These are phyloP conservation scores for Bolboschoenus planiculmis DNA, from an alignment of 176 grass and related monocot species.

Conservation along the genomic window DNA sequence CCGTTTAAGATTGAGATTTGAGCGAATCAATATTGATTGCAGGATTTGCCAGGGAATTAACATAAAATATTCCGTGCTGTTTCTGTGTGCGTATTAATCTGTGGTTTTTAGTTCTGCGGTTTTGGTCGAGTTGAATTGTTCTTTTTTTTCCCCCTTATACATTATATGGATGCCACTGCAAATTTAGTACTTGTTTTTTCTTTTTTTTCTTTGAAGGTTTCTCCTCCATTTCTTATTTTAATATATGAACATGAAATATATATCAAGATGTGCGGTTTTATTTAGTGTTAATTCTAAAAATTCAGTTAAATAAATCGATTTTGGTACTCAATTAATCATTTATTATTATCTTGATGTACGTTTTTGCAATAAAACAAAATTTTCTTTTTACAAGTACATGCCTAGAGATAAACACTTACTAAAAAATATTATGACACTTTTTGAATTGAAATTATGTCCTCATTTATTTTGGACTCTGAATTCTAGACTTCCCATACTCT, in stretches of 20 bases:
- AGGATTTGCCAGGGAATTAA: neutral
- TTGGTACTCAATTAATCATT: neutral
- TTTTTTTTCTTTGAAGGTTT: neutral
- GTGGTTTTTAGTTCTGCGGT: neutral
- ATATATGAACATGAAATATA: neutral
- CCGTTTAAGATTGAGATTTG: too few relatives aligned
- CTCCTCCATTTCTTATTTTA: neutral
- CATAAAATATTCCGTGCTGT: neutral
- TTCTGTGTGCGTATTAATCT: neutral
- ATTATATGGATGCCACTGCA: neutral
- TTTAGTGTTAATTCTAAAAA: neutral
- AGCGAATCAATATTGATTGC: neutral
- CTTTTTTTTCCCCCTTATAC: too few relatives aligned
- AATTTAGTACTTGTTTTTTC: neutral
- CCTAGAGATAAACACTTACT: too few relatives aligned
- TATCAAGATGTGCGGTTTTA: neutral
- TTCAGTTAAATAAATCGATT: neutral
- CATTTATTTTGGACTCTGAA: too few relatives aligned
- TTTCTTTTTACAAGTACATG: too few relatives aligned
- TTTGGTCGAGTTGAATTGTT: neutral
- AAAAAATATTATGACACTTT: too few relatives aligned
- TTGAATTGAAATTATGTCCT: too few relatives aligned
- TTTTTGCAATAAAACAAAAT: too few relatives aligned
- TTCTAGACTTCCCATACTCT: too few relatives aligned
- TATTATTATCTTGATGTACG: neutral